Conservation (phyloP, 352 stramenopile genomes). For the Achlya hypogyna region DNA sequence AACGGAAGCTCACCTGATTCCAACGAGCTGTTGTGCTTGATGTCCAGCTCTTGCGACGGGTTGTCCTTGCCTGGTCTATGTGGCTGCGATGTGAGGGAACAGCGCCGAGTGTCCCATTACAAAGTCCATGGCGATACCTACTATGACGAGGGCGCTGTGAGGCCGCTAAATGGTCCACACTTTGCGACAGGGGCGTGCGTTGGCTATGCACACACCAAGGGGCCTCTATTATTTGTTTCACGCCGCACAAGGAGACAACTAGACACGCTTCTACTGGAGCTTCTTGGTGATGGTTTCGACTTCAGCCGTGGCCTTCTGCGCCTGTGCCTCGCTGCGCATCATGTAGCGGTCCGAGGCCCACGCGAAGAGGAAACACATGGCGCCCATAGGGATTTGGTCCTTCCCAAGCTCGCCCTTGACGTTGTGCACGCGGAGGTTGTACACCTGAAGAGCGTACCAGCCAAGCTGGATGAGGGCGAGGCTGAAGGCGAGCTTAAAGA, state of each 20-base stretch:
- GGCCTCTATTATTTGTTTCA: background rate
- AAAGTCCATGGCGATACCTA: too few species aligned
- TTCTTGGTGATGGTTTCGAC: conserved; percentile 35
- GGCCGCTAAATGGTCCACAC: too few species aligned
- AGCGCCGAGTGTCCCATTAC: too few species aligned
- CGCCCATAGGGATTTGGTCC: conserved; percentile 60
- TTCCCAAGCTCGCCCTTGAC: conserved; percentile 44
- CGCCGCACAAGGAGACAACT: background rate
- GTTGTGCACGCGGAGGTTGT: conserved; percentile 35
- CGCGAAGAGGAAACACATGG: conserved; percentile 66
- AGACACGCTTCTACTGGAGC: background rate
- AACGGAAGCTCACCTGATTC: too few species aligned
- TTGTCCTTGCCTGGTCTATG: too few species aligned
- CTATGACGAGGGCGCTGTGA: too few species aligned
- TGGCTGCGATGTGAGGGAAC: too few species aligned
- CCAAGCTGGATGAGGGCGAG: conserved; percentile 61
- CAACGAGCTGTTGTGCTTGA: too few species aligned
- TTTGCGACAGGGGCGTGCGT: too few species aligned
- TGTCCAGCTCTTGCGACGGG: too few species aligned
- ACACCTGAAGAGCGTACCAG: conserved; percentile 52
- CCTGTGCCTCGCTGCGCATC: conserved; percentile 50
- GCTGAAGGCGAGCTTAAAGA: conserved; percentile 69
- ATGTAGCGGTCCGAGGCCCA: conserved; percentile 77
- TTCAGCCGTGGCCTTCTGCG: conserved; percentile 52
- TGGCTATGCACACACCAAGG: too few species aligned